phyloP scores from a whole-genome alignment of 2,329 filamentous ascomycete genomes.

The Huntiella bhutanensis region DNA sequence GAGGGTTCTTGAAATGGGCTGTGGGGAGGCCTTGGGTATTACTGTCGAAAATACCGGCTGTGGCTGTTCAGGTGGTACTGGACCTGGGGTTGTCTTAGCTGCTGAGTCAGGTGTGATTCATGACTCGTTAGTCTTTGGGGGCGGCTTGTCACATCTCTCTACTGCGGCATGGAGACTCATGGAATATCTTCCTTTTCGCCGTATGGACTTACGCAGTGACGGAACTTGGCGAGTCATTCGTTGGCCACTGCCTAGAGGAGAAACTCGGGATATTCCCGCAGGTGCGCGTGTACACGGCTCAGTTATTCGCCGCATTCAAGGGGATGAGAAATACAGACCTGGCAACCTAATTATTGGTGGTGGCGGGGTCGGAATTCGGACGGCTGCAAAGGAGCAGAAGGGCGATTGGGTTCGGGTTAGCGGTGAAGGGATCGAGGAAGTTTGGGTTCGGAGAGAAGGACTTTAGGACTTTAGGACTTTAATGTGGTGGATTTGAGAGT shows the following conservation, averaged over 20 bases:
- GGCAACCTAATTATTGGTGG: constrained; percentile 67
- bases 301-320: constrained; percentile 52
- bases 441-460: too few species aligned
- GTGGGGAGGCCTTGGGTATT: constrained; percentile 22
- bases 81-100: constrained; percentile 34
- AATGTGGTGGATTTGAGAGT: too few species aligned
- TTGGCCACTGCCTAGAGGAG: constrained; percentile 62
- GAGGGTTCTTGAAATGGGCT: constrained; percentile 49
- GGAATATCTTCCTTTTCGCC: constrained; percentile 64
- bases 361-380: constrained; percentile 48
- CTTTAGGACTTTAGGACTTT: too few species aligned
- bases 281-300: constrained; percentile 54
- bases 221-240: constrained; percentile 63
- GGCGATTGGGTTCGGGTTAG: neutral
- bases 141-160: constrained; percentile 34
- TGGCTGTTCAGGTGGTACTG: constrained; percentile 27
- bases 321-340: constrained; percentile 46
- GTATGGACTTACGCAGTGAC: constrained; percentile 58
- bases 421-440: neutral
- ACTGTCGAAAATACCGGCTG: constrained; percentile 16
- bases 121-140: constrained; percentile 48
- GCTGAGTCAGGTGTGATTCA: constrained; percentile 42
- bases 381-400: constrained; percentile 23
- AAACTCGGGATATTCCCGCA: constrained; percentile 56
- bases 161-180: constrained; percentile 57